Evolutionary conservation across 192 early-diverging fungal species (phyloP), one percentile per base, ranked within the genome.

Genomic region (Chytriomyces sp.): DNA sequence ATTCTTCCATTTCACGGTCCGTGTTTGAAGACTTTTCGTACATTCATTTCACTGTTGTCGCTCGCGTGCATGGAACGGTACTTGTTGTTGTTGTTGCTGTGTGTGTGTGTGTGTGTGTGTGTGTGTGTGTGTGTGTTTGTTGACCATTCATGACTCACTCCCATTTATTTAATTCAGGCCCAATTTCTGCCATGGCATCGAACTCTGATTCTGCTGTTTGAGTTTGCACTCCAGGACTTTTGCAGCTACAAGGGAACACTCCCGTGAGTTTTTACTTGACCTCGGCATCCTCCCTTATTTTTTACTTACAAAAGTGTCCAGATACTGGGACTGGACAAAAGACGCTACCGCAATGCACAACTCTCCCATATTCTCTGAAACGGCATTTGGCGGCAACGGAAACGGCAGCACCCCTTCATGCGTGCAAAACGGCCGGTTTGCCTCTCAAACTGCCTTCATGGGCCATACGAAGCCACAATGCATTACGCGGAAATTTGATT

Each of bases 321-420:
- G 86, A 2, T 91, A 90, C 85, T 90, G 86, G 86, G 86, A 91
- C 86, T 91, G 90, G 90, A 82, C 81, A 35, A 80, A 80, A 48
- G 82, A 81, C 78, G 81, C 84, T 75, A 83, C 76, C 80, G 82
- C 72, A 86, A 87, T 53, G 57, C 45, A n/a, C 5, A 46, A 8
- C 4, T 81, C 86, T 0, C 71, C 73, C 20, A 83, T 85, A 35
- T 75, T 70, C 5, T 80, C 85, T n/a, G 77, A 82, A 43, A 66
- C 23, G 23, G 18, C 80, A 10, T 71, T 78, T 47, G 75, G 81
- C 9, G 63, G 84, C 11, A 86, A 85, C 72, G 80, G 82, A 53
- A 85, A 82, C 71, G 83, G 79, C 8, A 0, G 67, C 78, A 18
- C 7, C 59, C 47, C 62, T 91, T 89, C 75, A 83, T 91, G 2